Evolutionary conservation across 1,284 basidiomycete species (phyloP).

Genomic region (Fereydounia khargensis): DNA sequence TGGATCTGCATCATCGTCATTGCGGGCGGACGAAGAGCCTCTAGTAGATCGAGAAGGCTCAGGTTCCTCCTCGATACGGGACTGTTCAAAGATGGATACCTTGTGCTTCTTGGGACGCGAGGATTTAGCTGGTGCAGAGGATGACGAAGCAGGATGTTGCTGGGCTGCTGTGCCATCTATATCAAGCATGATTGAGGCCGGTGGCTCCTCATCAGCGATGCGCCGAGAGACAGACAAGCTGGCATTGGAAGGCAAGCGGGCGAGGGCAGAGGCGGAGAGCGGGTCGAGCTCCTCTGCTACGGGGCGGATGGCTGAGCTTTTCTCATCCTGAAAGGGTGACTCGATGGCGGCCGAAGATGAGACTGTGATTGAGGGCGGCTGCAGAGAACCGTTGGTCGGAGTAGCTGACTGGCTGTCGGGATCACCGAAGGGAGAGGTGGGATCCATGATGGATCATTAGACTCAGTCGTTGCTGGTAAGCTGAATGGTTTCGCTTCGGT

Average conservation of each 20-base stretch:
- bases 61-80: conserved; percentile 13
- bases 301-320: not conserved
- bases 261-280: not conserved
- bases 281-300: not conserved
- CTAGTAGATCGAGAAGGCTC: not conserved
- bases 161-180: too few species aligned
- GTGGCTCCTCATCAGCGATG: not conserved
- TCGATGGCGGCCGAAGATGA: too few species aligned
- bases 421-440: not conserved
- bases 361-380: conserved; percentile 13
- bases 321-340: not conserved
- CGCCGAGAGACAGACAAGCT: too few species aligned
- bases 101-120: conserved; percentile 61
- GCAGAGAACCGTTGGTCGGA: conserved; percentile 71
- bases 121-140: conserved; percentile 66
- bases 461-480: not conserved
- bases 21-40: not conserved
- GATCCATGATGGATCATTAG: too few species aligned
- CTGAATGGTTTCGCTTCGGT: too few species aligned
- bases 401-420: conserved; percentile 69
- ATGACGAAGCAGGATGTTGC: too few species aligned
- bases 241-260: too few species aligned
- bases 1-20: conserved; percentile 18
- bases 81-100: conserved; percentile 33
- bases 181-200: not conserved